Evolutionary conservation across 2,329 filamentous ascomycete genomes (phyloP).

Genomic region (Parasarocladium wereldwijsianum): DNA sequence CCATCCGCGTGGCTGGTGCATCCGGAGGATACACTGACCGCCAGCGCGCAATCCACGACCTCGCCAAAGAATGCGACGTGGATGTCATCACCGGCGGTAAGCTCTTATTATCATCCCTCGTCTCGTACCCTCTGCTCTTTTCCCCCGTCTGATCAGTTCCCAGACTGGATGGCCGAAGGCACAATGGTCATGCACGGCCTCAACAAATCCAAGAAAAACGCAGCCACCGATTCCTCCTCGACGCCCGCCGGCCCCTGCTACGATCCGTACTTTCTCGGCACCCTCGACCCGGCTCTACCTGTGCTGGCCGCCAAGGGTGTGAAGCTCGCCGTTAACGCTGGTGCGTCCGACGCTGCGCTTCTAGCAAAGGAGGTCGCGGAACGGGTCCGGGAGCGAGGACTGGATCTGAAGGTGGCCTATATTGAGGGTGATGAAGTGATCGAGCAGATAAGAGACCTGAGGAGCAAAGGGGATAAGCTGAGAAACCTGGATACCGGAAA

Average conservation of each 20-base stretch:
- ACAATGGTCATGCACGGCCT: slow-evolving; percentile 16
- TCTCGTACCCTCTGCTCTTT: not conserved
- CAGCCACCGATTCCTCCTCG: slow-evolving; percentile 9
- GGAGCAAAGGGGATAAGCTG: slow-evolving; percentile 12
- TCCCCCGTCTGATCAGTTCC: not conserved
- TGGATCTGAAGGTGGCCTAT: slow-evolving; percentile 17
- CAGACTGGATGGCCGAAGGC: slow-evolving; percentile 17
- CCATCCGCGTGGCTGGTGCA: slow-evolving; percentile 15
- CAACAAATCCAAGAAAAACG: slow-evolving; percentile 11
- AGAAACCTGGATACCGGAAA: slow-evolving; percentile 11
- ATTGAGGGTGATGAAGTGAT: slow-evolving; percentile 20
- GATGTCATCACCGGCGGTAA: slow-evolving; percentile 14
- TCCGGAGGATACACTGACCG: slow-evolving; percentile 20
- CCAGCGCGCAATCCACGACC: slow-evolving; percentile 12
- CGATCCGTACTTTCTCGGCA: slow-evolving; percentile 25
- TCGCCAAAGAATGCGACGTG: slow-evolving; percentile 13
- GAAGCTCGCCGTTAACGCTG: slow-evolving; percentile 22
- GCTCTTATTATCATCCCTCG: too few relatives aligned
- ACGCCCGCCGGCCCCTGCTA: slow-evolving; percentile 13
- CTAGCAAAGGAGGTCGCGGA: slow-evolving; percentile 10
- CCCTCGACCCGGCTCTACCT: slow-evolving; percentile 15
- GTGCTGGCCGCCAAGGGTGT: slow-evolving; percentile 14
- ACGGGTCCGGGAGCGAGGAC: slow-evolving; percentile 15
- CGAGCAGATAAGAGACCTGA: slow-evolving; percentile 11
- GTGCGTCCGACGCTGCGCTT: slow-evolving; percentile 15